A percentile compares a stretch with the other conserved stretches of the same genome.
Evolutionary conservation across 2,329 filamentous ascomycete species (phyloP).

Genomic region (Acrocalymma vagum): DNA sequence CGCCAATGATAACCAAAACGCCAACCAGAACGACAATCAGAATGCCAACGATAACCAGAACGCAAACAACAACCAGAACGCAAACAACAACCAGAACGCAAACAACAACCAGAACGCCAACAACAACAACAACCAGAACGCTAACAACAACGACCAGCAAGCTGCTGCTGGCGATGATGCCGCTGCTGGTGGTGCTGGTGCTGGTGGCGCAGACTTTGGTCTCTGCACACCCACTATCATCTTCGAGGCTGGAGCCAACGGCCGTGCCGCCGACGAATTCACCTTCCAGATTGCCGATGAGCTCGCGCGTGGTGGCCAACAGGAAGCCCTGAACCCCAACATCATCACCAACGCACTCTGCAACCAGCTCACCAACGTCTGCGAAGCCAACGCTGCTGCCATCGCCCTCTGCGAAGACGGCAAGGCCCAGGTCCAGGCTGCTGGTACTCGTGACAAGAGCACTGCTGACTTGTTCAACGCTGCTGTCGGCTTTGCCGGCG

Average conservation of each 20-base stretch:
- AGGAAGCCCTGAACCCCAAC: conserved; percentile 74
- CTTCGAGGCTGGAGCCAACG: conserved; percentile 63
- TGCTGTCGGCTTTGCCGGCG: conserved; percentile 47
- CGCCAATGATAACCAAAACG: conserved; percentile 13
- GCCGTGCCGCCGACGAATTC: conserved; percentile 64
- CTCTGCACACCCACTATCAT: conserved; percentile 62
- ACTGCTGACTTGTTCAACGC: conserved; percentile 53
- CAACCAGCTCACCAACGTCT: conserved; percentile 74
- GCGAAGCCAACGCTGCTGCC: conserved; percentile 68
- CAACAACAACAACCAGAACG: conserved; percentile 14
- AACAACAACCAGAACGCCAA: conserved; percentile 8
- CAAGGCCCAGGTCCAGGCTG: conserved; percentile 60
- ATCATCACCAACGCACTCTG: conserved; percentile 79
- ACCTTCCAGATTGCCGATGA: conserved; percentile 74
- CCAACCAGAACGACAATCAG: conserved; percentile 24
- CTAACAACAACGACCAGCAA: conserved; percentile 8
- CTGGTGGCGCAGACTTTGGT: conserved; percentile 44
- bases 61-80: conserved; percentile 12
- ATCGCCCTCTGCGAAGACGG: conserved; percentile 62
- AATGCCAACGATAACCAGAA: conserved; percentile 16
- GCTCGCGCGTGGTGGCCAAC: conserved; percentile 67
- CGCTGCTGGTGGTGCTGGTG: conserved; percentile 15
- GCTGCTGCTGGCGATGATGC: conserved; percentile 18
- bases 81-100: conserved; percentile 22
- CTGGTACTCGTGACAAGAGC: conserved; percentile 49